Base-by-base conservation (phyloP, 441 rosid species). In the Pelargonium citronellum region DNA sequence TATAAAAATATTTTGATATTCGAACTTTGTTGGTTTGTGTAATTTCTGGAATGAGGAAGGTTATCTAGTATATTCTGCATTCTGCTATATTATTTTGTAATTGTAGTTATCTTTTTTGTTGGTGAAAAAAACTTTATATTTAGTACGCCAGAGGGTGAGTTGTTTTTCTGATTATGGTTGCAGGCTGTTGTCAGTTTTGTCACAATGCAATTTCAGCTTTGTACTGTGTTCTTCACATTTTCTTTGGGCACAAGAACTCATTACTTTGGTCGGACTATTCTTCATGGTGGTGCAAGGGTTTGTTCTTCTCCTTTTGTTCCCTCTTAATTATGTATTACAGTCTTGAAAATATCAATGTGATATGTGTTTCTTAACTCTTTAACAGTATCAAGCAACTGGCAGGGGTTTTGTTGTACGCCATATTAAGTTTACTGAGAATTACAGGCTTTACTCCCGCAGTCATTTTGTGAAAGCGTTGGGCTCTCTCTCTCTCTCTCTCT, bases 251-350 rank as follows among this genome's bases (percentile, higher is more conserved):
- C 99, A 30, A 86, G 79, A 83, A 89, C 98, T 17, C 99, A 95
- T 85, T 95, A 95, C 79, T 95, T 92, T 78, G 99, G 99, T 67
- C 89, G 96, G 73, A 89, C 99, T 62, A 85, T 95, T 74, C 98
- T 92, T 78, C 99, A 95, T 81, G 99, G 99, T 68, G 98, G 99
- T 72, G 99, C 98, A 60, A 83, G 96, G 86, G 99, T 92, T 83
- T 66, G 79, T 75, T 74, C 69, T 78, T n/a, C 71, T 67, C 47
- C 76, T 20, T 17, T 66, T 57, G 44, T 41, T 15, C 22, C 30
- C 57, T 68, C 30, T 7, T 49, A 34, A 62, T 51, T 39, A 51
- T 51, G 67, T 46, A 13, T 64, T 67, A 53, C 73, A 34, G 41
- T 24, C 20, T 70, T 64, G 19, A 46, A 24, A 70, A 68, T 66